These are phyloP conservation scores for Populus ilicifolia DNA, from an alignment of 345 rosid genomes.

Conservation along the genomic window DNA sequence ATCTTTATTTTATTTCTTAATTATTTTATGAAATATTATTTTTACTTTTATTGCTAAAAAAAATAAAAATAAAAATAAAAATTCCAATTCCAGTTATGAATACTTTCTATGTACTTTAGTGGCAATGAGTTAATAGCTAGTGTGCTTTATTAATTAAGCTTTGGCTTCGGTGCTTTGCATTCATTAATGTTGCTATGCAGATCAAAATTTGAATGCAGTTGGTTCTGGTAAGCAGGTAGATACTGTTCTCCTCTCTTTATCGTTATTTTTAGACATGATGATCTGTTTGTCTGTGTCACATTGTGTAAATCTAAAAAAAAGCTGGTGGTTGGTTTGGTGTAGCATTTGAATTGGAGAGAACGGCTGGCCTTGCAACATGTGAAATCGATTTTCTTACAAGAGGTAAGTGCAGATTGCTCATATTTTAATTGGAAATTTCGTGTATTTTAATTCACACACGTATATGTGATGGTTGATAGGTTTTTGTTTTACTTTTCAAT, in stretches of 20 bases:
- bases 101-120: not conserved
- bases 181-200: constrained; percentile 40
- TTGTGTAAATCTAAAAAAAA: not conserved
- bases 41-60: not conserved
- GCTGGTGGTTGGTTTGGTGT: constrained; percentile 23
- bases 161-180: not conserved
- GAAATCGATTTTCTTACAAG: constrained; percentile 66
- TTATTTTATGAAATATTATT: not conserved
- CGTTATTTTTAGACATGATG: not conserved
- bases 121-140: not conserved
- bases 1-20: not conserved
- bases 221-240: constrained; percentile 51
- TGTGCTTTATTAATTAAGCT: not conserved
- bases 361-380: constrained; percentile 61
- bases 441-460: not conserved
- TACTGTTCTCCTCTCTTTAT: constrained; percentile 1
- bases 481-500: constrained; percentile 2
- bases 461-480: not conserved
- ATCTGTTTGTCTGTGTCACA: constrained; percentile 5
- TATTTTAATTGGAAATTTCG: constrained; percentile 6
- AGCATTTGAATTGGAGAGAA: constrained; percentile 88
- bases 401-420: constrained; percentile 46
- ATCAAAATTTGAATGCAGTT: constrained; percentile 30
- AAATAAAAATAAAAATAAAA: too few species aligned
- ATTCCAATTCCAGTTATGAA: not conserved